Evolutionary conservation across 2,329 filamentous ascomycete genomes (phyloP), one percentile per base, ranked within the genome.

Genomic region (Neopestalotiopsis rosae): DNA sequence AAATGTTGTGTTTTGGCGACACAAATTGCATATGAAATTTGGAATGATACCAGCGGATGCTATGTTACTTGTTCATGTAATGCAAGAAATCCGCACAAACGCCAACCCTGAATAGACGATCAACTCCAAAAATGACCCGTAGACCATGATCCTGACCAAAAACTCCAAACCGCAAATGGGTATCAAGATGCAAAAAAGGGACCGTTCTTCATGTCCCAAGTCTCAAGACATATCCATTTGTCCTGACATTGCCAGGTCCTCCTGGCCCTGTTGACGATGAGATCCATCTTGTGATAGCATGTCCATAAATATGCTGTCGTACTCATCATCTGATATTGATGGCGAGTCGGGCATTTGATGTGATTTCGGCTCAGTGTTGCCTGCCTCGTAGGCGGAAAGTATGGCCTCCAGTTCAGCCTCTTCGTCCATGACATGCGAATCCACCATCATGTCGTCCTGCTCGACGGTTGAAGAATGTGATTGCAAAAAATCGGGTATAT

Each of bases 291-390:
- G 80, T n/a, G 86, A 83, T 65, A 89, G 79, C 49, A 93, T 77
- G 72, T 93, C 89, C 82, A 89, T 87, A 76, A 97, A 91, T 10
- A 91, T 79, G 61, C 84, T 80, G 71, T 91, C 89, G 73, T 90
- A 91, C 58, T 90, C 88, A 14, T 86, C 88, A 66, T 90, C 88
- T 0, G 81, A 85, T 40, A 83, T 77, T 0, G 77, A 75, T 9
- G 79, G 74, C 1, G 82, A 81, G 6, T 75, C 73, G 14, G 79
- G 79, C n/a, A 74, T 76, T 42, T 72, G 74, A 12, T 72, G 64
- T 5, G 71, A 45, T 49, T 69, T 57, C 52, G 69, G 66, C 28
- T 75, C 73, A 45, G 74, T 62, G 77, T 73, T 71, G 28, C 70
- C 69, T 28, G 71, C 74, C 69, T 84, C 78, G 72, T 82, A 86